These are phyloP conservation scores for Chaetomium fimeti DNA, from an alignment of 495 filamentous ascomycete genomes.

Conservation along the genomic window DNA sequence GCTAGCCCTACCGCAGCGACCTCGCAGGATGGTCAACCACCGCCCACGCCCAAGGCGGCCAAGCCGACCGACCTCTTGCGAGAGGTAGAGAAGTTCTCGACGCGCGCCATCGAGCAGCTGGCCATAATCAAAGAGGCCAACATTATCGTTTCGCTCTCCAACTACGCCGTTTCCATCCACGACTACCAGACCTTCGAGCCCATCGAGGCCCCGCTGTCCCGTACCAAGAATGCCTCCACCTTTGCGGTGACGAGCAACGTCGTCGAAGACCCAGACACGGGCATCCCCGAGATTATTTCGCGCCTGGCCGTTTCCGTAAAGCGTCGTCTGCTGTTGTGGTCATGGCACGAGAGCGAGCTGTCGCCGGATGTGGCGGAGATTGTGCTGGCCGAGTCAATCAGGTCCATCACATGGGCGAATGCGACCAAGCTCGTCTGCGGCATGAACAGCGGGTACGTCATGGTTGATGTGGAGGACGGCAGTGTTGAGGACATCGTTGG, in stretches of 20 bases:
- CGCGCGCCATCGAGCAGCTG: conserved; percentile 83
- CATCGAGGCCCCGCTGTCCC: conserved; percentile 62
- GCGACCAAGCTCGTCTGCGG: conserved; percentile 83
- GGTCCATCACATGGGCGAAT: conserved; percentile 84
- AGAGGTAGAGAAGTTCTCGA: conserved; percentile 91
- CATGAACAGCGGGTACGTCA: conserved; percentile 80
- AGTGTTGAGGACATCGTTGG: conserved; percentile 73
- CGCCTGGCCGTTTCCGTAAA: conserved; percentile 89
- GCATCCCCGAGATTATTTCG: conserved; percentile 86
- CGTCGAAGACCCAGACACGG: conserved; percentile 79
- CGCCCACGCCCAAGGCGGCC: conserved; percentile 34
- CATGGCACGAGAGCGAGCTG: conserved; percentile 93
- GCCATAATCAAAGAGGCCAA: conserved; percentile 93
- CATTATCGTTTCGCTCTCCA: conserved; percentile 83
- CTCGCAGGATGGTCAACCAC: conserved; percentile 31
- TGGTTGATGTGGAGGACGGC: conserved; percentile 77
- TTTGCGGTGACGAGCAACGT: conserved; percentile 96
- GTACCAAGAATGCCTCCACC: conserved; percentile 80
- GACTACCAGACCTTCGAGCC: conserved; percentile 81
- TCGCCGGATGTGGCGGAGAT: conserved; percentile 71
- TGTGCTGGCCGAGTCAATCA: conserved; percentile 71
- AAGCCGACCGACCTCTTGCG: conserved; percentile 81
- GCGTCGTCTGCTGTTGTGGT: conserved; percentile 83
- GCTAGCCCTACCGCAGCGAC: not conserved
- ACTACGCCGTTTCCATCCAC: conserved; percentile 81